Percentiles rank a stretch among this genome's conserved stretches.
Evolutionary conservation across 108 stramenopile species (phyloP).

Genomic region (Nitzschia palea): DNA sequence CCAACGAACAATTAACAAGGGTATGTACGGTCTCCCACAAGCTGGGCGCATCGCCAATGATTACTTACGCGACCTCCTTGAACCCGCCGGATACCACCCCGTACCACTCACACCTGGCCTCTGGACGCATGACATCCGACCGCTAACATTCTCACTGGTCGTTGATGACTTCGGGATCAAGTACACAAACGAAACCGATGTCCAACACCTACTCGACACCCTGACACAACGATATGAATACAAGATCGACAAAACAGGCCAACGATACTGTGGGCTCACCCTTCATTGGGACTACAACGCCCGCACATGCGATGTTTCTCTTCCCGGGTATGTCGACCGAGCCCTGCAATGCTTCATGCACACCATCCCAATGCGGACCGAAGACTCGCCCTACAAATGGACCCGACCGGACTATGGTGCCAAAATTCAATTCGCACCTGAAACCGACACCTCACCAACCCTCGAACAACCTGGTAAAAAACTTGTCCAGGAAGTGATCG

Average conservation of each 20-base stretch:
- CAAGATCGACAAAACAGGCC: no score
- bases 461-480: constrained; percentile 16
- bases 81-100: constrained; percentile 9
- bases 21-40: constrained; percentile 59
- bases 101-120: constrained; percentile 36
- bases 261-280: constrained; percentile 31
- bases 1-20: background rate
- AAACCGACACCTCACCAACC: background rate
- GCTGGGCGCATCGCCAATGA: constrained; percentile 44
- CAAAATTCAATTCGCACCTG: no score
- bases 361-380: constrained; percentile 12
- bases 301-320: constrained; percentile 24
- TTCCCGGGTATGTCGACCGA: constrained; percentile 40
- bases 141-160: constrained; percentile 43
- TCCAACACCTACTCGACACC: constrained; percentile 18
- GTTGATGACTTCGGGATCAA: constrained; percentile 47
- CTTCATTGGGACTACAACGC: constrained; percentile 47
- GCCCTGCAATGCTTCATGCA: constrained; percentile 35
- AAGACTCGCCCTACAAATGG: constrained; percentile 32
- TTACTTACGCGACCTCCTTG: constrained; percentile 5
- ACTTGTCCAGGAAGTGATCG: constrained; percentile 41
- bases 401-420: constrained; percentile 30
- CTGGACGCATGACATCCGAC: constrained; percentile 33
- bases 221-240: constrained; percentile 26
- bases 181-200: constrained; percentile 27